Conservation (phyloP, 1,139 yeast genomes). For the Saccharomyces hybrid region DNA sequence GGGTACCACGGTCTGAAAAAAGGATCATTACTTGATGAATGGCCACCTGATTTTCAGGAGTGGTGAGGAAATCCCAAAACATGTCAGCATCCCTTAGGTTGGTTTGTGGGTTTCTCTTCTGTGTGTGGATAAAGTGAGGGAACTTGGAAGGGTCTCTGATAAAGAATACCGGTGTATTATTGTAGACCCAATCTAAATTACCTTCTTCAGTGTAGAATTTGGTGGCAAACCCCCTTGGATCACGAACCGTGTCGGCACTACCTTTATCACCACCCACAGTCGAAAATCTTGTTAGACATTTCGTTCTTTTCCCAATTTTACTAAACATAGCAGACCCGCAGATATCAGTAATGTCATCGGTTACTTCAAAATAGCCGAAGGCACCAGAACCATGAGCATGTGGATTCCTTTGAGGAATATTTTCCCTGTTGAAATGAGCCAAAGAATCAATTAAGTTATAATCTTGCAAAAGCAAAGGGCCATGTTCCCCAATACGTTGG, state of each 20-base stretch:
- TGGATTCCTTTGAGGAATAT: slow-evolving; percentile 58
- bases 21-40: slow-evolving; percentile 56
- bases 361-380: slow-evolving; percentile 51
- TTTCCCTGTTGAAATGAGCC: slow-evolving; percentile 56
- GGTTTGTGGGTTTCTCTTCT: slow-evolving; percentile 73
- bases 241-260: slow-evolving; percentile 50
- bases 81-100: slow-evolving; percentile 69
- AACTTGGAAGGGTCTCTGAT: slow-evolving; percentile 54
- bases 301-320: slow-evolving; percentile 43
- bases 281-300: slow-evolving; percentile 45
- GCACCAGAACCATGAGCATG: slow-evolving; percentile 64
- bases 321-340: slow-evolving; percentile 45
- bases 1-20: slow-evolving; percentile 65
- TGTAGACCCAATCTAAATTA: slow-evolving; percentile 54
- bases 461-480: slow-evolving; percentile 53
- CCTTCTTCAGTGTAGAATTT: slow-evolving; percentile 55
- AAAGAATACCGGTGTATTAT: slow-evolving; percentile 54
- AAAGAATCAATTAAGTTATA: slow-evolving; percentile 47
- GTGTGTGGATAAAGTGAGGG: slow-evolving; percentile 54
- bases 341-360: slow-evolving; percentile 48
- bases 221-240: slow-evolving; percentile 53
- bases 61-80: slow-evolving; percentile 63
- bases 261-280: slow-evolving; percentile 58
- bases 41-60: slow-evolving; percentile 51
- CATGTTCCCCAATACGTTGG: slow-evolving; percentile 53